Percentiles rank a stretch among this genome's conserved stretches.
Conservation (phyloP, 2,329 filamentous ascomycete genomes). For the Emericellopsis cladophorae region DNA sequence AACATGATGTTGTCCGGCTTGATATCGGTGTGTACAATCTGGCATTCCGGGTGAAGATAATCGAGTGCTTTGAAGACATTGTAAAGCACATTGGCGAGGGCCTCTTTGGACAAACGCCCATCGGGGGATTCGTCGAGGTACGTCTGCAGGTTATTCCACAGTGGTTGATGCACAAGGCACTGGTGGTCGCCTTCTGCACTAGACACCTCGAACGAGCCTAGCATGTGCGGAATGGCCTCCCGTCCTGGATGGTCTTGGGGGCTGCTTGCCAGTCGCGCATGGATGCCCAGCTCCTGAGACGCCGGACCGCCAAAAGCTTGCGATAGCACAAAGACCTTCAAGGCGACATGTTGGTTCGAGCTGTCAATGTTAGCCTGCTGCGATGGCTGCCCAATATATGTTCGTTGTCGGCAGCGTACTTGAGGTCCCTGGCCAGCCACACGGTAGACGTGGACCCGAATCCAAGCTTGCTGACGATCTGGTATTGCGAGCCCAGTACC, state of each 20-base stretch:
- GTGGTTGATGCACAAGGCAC: conserved; percentile 24
- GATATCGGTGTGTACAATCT: conserved; percentile 31
- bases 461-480: conserved; percentile 10
- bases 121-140: background rate
- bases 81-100: conserved; percentile 14
- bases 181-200: conserved; percentile 20
- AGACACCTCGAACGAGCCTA: conserved; percentile 22
- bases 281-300: conserved; percentile 26
- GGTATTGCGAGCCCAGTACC: conserved; percentile 8
- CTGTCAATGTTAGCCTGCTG: conserved; percentile 3
- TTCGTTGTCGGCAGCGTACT: background rate
- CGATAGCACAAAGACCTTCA: conserved; percentile 17
- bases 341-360: conserved; percentile 14
- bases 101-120: background rate
- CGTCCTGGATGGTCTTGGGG: conserved; percentile 16
- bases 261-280: conserved; percentile 19
- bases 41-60: conserved; percentile 28
- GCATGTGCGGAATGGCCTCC: conserved; percentile 14
- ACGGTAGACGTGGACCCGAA: conserved; percentile 8
- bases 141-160: conserved; percentile 7
- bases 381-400: too few relatives aligned
- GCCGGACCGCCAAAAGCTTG: conserved; percentile 10
- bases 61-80: conserved; percentile 19
- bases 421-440: conserved; percentile 3
- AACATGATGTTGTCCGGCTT: conserved; percentile 35